Percentiles rank a stretch among this genome's conserved stretches.
These are phyloP conservation scores for Tetrapisispora fleetii DNA, from an alignment of 805 yeast genomes.

Conservation along the genomic window DNA sequence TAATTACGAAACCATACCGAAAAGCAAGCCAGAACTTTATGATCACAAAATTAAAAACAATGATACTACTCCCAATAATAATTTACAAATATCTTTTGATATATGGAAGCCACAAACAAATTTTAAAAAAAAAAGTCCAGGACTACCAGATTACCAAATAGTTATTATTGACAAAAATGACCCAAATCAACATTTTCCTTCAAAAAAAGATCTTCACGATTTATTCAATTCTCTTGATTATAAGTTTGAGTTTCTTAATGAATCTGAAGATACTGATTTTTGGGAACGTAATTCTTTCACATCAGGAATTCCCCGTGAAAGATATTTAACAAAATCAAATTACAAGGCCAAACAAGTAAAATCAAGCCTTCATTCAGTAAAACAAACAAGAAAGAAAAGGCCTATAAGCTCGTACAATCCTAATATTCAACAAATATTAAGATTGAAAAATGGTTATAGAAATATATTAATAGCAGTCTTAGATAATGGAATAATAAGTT, in stretches of 20 bases:
- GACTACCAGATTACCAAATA: slow-evolving; percentile 66
- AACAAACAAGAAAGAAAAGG: slow-evolving; percentile 7
- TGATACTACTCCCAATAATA: not conserved
- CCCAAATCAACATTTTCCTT: slow-evolving; percentile 35
- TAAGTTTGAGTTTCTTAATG: slow-evolving; percentile 27
- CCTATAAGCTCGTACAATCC: slow-evolving; percentile 10
- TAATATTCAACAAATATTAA: slow-evolving; percentile 26
- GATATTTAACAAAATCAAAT: slow-evolving; percentile 4
- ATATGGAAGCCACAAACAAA: slow-evolving; percentile 77
- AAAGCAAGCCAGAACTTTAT: slow-evolving; percentile 7
- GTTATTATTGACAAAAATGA: slow-evolving; percentile 43
- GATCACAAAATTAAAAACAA: not conserved
- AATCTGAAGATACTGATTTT: slow-evolving; percentile 10
- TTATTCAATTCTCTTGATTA: slow-evolving; percentile 27
- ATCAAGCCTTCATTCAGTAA: not conserved
- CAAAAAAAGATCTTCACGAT: slow-evolving; percentile 32
- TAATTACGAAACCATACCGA: slow-evolving; percentile 13
- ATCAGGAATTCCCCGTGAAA: slow-evolving; percentile 7
- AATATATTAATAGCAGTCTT: slow-evolving; percentile 54
- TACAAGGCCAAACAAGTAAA: slow-evolving; percentile 5
- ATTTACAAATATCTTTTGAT: slow-evolving; percentile 40
- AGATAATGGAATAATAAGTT: slow-evolving; percentile 67
- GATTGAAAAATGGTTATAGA: slow-evolving; percentile 45
- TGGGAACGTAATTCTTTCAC: slow-evolving; percentile 19
- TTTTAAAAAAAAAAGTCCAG: slow-evolving; percentile 63